Evolutionary conservation across 176 grass and related monocot species (phyloP).

Genomic region (Aegilops sharonensis): DNA sequence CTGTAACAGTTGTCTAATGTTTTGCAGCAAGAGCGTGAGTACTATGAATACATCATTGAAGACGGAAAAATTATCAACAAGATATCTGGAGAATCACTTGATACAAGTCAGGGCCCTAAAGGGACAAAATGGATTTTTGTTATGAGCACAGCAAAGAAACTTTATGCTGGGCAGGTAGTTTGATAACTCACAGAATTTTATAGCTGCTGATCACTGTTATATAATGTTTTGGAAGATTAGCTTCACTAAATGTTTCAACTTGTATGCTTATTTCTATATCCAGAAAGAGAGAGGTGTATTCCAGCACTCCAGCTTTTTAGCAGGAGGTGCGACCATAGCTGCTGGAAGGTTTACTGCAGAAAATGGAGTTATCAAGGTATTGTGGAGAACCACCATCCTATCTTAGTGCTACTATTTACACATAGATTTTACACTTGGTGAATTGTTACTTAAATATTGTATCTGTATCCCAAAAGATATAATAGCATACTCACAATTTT

Average conservation of each 20-base stretch:
- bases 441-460: not conserved
- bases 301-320: conserved; percentile 97
- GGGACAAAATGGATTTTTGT: conserved; percentile 94
- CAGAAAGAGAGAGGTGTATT: conserved; percentile 92
- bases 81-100: conserved; percentile 54
- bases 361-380: conserved; percentile 73
- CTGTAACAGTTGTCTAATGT: not conserved
- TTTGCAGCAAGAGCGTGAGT: conserved; percentile 75
- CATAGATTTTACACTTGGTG: not conserved
- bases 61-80: conserved; percentile 66
- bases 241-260: not conserved
- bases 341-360: conserved; percentile 77
- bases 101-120: conserved; percentile 55
- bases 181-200: not conserved
- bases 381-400: not conserved
- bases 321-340: conserved; percentile 81
- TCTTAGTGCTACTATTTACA: not conserved
- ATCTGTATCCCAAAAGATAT: not conserved
- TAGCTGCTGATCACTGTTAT: conserved; percentile 9
- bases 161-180: conserved; percentile 86
- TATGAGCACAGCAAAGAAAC: conserved; percentile 64
- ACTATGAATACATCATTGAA: conserved; percentile 61
- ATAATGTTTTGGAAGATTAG: not conserved
- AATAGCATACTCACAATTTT: not conserved
- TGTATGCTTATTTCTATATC: conserved; percentile 11